Evolutionary conservation across 306 rosid genomes (phyloP).

Genomic region (Inga oerstediana): DNA sequence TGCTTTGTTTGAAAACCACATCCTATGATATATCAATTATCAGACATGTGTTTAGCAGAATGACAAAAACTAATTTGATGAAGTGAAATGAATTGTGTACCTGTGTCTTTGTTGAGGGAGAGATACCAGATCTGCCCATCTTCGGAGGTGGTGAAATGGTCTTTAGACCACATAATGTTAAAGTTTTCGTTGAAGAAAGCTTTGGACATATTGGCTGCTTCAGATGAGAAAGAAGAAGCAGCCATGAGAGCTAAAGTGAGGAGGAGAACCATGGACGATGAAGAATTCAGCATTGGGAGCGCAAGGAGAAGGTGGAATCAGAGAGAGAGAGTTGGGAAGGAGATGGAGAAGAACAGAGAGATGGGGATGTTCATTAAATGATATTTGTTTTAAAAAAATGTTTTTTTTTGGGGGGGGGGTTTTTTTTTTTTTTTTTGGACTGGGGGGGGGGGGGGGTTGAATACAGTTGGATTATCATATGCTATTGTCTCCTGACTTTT

Average conservation of each 20-base stretch:
- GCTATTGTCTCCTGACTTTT: background rate
- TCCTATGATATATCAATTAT: constrained; percentile 44
- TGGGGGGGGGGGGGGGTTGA: background rate
- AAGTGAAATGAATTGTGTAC: constrained; percentile 29
- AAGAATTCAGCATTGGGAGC: background rate
- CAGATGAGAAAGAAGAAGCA: constrained; percentile 35
- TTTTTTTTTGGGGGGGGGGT: background rate
- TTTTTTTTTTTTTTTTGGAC: no score
- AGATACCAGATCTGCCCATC: constrained; percentile 97
- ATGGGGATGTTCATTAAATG: constrained; percentile 43
- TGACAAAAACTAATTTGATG: background rate
- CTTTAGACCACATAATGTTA: constrained; percentile 80
- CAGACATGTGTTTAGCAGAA: background rate
- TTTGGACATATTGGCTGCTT: constrained; percentile 57
- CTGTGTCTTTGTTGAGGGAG: constrained; percentile 80
- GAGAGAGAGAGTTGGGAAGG: background rate
- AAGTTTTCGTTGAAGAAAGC: constrained; percentile 69
- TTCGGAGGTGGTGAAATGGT: constrained; percentile 81
- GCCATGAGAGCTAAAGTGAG: constrained; percentile 43
- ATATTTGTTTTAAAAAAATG: constrained; percentile 1
- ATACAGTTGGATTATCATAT: background rate
- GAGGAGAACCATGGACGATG: background rate
- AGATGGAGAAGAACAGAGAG: constrained; percentile 11
- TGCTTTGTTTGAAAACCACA: constrained; percentile 96
- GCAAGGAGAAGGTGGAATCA: background rate